These are phyloP conservation scores for Clonostachys byssicola DNA, from an alignment of 2,329 filamentous ascomycete genomes.

Conservation along the genomic window DNA sequence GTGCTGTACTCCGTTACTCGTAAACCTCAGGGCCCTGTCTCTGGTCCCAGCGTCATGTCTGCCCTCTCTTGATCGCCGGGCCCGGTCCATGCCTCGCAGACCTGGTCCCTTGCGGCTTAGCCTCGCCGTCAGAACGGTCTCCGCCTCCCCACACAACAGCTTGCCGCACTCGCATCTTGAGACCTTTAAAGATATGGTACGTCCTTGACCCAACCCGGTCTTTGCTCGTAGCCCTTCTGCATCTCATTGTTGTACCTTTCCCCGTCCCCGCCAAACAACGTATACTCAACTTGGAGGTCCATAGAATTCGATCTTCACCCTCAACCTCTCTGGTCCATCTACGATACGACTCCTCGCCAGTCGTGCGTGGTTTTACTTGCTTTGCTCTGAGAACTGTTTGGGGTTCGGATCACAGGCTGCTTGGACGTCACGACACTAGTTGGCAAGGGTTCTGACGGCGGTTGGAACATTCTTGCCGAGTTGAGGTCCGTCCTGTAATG, in stretches of 20 bases:
- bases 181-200: slow-evolving; percentile 3
- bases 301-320: background rate
- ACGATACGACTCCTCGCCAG: too few relatives aligned
- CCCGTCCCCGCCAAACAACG: background rate
- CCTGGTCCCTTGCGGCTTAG: slow-evolving; percentile 18
- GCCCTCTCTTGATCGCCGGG: slow-evolving; percentile 16
- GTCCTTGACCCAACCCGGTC: background rate
- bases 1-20: background rate
- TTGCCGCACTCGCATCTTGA: background rate
- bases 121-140: slow-evolving; percentile 17
- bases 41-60: background rate
- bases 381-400: background rate
- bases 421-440: background rate
- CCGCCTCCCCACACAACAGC: slow-evolving; percentile 13
- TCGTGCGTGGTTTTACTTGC: too few relatives aligned
- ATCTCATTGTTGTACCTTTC: background rate
- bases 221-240: background rate
- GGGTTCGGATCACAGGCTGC: background rate
- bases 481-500: slow-evolving; percentile 21
- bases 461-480: background rate
- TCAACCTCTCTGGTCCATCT: too few relatives aligned
- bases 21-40: background rate
- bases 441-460: background rate
- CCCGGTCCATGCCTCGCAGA: slow-evolving; percentile 17
- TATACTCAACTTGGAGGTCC: background rate